Evolutionary conservation across 495 filamentous ascomycete genomes (phyloP).

Genomic region (Penicilliopsis zonata): DNA sequence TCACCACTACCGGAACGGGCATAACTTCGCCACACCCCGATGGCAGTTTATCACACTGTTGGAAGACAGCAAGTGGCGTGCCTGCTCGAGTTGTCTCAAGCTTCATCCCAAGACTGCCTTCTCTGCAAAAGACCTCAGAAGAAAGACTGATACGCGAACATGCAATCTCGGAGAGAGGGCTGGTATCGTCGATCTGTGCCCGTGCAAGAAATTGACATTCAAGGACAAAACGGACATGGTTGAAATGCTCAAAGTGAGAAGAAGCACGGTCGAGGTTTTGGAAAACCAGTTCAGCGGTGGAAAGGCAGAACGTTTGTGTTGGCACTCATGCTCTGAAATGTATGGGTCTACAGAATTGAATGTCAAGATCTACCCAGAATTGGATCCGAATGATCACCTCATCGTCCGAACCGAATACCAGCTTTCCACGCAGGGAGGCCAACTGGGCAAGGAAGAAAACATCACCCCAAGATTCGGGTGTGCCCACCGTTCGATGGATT

Average conservation of each 20-base stretch:
- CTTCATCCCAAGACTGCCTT: constrained; percentile 29
- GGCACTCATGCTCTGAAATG: constrained; percentile 33
- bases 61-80: constrained; percentile 27
- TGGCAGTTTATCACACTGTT: constrained; percentile 31
- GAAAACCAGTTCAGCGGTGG: constrained; percentile 18
- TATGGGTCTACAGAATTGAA: constrained; percentile 28
- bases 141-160: constrained; percentile 22
- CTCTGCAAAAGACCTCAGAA: constrained; percentile 21
- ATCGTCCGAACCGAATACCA: constrained; percentile 30
- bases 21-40: constrained; percentile 27
- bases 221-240: constrained; percentile 28
- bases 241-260: constrained; percentile 21
- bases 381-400: constrained; percentile 22
- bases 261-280: constrained; percentile 16
- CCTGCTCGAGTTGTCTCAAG: constrained; percentile 33
- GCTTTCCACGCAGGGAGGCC: constrained; percentile 22
- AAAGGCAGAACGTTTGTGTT: constrained; percentile 23
- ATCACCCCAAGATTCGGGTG: constrained; percentile 36
- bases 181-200: constrained; percentile 33
- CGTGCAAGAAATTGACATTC: constrained; percentile 36
- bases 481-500: constrained; percentile 32
- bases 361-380: constrained; percentile 26
- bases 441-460: constrained; percentile 29
- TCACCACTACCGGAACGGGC: constrained; percentile 30
- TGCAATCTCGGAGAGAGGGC: constrained; percentile 30